These are phyloP conservation scores for Thinopyrum elongatum DNA, from an alignment of 176 grass and related monocot species.

Conservation along the genomic window DNA sequence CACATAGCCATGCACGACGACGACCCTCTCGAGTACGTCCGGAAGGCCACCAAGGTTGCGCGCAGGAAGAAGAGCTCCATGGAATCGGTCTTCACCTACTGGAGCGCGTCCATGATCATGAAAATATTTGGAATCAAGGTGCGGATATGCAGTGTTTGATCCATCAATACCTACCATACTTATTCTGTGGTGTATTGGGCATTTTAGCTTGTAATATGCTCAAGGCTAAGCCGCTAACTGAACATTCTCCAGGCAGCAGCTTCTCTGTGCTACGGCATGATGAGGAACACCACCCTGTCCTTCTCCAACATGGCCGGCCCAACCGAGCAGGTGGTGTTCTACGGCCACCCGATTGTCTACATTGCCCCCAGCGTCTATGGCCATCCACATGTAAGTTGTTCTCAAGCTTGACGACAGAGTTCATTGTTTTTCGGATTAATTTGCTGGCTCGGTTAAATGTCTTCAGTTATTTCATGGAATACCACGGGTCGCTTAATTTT, in stretches of 20 bases:
- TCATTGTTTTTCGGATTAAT: neutral
- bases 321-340: constrained; percentile 60
- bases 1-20: constrained; percentile 43
- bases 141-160: too few species aligned
- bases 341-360: constrained; percentile 62
- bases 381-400: constrained; percentile 64
- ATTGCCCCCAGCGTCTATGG: constrained; percentile 74
- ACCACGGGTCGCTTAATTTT: neutral
- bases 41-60: constrained; percentile 39
- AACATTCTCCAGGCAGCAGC: constrained; percentile 44
- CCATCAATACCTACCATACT: too few species aligned
- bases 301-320: constrained; percentile 82
- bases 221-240: too few species aligned
- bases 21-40: constrained; percentile 64
- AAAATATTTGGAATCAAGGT: constrained; percentile 78
- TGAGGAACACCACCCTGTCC: constrained; percentile 67
- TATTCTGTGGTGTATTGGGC: too few species aligned
- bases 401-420: neutral
- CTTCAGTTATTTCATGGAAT: neutral
- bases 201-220: too few species aligned
- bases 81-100: constrained; percentile 67
- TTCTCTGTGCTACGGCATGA: constrained; percentile 45
- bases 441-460: neutral
- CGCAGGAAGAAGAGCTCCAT: constrained; percentile 82
- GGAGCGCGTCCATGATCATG: constrained; percentile 44